Conservation (phyloP, 495 filamentous ascomycete species). For the Penicillium ucsense region DNA sequence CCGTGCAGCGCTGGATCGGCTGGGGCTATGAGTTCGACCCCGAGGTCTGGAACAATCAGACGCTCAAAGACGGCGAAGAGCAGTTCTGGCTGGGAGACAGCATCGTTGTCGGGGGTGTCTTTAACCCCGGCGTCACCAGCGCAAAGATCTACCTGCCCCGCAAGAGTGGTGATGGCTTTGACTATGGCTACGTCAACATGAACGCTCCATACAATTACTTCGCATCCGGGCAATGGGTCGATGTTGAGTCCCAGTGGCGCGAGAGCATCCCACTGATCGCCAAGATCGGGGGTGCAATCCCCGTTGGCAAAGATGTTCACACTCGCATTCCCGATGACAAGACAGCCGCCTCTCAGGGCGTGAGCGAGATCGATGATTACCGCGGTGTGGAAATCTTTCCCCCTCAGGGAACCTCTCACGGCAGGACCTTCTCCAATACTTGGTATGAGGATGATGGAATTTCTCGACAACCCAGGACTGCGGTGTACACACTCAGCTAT, state of each 20-base stretch:
- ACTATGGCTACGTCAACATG: constrained; percentile 52
- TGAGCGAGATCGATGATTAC: constrained; percentile 50
- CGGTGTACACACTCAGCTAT: constrained; percentile 34
- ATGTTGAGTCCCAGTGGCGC: constrained; percentile 48
- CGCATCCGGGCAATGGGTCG: constrained; percentile 50
- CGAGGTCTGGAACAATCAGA: constrained; percentile 48
- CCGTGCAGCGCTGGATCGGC: constrained; percentile 58
- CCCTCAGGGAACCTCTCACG: constrained; percentile 27
- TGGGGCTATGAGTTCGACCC: constrained; percentile 58
- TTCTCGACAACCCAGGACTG: constrained; percentile 33
- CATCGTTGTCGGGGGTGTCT: constrained; percentile 57
- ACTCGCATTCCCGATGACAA: constrained; percentile 46
- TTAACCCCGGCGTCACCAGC: constrained; percentile 42
- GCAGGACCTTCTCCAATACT: constrained; percentile 29
- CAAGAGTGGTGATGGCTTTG: constrained; percentile 24
- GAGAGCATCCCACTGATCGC: constrained; percentile 54
- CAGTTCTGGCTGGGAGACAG: constrained; percentile 64
- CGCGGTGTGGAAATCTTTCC: constrained; percentile 58
- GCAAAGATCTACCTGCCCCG: constrained; percentile 52
- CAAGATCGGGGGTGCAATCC: constrained; percentile 48
- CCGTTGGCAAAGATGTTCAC: constrained; percentile 46
- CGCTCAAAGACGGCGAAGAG: constrained; percentile 46
- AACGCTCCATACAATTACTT: constrained; percentile 51
- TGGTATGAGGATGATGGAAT: constrained; percentile 62
- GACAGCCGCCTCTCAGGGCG: constrained; percentile 39